Base-by-base conservation (phyloP, 2,329 filamentous ascomycete species). In the Fusarium acutatum region DNA sequence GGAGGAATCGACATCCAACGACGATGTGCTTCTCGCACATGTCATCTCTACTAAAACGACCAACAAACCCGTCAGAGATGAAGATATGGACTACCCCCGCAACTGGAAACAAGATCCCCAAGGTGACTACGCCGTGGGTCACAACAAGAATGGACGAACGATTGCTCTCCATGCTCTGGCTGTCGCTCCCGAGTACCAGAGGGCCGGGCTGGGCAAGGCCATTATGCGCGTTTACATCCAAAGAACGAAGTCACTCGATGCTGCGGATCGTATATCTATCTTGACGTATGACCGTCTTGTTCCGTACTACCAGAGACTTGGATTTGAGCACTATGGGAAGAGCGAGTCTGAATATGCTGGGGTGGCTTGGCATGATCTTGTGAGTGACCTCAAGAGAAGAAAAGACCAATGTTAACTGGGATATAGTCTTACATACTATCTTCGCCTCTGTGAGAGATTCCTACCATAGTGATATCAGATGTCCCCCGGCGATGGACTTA, bases 311-410 rank as follows among this genome's bases (percentile, higher is more conserved):
- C 47, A 80, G 28, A 72, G 71, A 24, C 57, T 81, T 11, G 80
- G 80, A 0, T 81, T 81, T 32, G 72, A 75, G 18, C 74, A 80
- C 60, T 76, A 79, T 11, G 79, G 79, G 18, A 81, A 78, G 61
- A 80, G 79, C 43, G 72, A 74, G 9, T 79, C 73, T 17, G 73
- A 71, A 24, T 80, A 80, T 44, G 79, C 79, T 5, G 79, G 79
- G 5, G 71, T 80, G 9, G 72, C 75, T 5, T 80, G 79, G 79
- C 77, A 80, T 14, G 79, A 80, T 60, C 66, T 80, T 60, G 79
- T 80, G 62, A 49, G 73, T 28, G 18, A 14, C 2, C 15, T 14
- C 17, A 4, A 22, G 4, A 18, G 3, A 5, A 10, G 3, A 30
- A 26, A 37, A 3, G 18, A 5, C 12, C 11, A 6, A 15, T 44